Evolutionary conservation across 805 yeast species (phyloP).

Genomic region (Barnettozyma populi): DNA sequence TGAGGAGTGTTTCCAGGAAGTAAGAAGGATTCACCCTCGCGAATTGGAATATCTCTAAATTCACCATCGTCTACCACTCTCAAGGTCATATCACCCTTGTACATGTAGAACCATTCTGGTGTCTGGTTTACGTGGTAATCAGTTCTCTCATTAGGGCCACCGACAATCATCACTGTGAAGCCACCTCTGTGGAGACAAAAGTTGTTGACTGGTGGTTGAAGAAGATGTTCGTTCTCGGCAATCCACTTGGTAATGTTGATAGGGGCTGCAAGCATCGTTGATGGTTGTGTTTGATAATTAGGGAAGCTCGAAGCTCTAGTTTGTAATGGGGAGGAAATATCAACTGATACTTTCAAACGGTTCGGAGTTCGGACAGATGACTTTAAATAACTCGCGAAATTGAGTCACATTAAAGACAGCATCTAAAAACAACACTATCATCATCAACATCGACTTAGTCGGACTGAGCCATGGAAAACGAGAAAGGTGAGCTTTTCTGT

Average conservation of each 20-base stretch:
- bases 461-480: slow-evolving; percentile 7
- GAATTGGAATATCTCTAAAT: slow-evolving; percentile 67
- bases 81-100: slow-evolving; percentile 80
- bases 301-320: neutral
- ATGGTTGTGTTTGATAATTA: too few species aligned
- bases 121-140: slow-evolving; percentile 93
- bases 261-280: slow-evolving; percentile 47
- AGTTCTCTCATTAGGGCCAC: slow-evolving; percentile 92
- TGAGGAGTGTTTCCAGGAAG: slow-evolving; percentile 85
- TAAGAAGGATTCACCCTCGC: slow-evolving; percentile 85
- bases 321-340: neutral
- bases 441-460: neutral
- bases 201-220: slow-evolving; percentile 91
- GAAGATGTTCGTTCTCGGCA: slow-evolving; percentile 61
- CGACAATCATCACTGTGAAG: slow-evolving; percentile 86
- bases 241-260: slow-evolving; percentile 80
- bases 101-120: slow-evolving; percentile 88
- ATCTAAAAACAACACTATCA: neutral
- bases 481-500: slow-evolving; percentile 3
- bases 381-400: neutral
- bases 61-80: slow-evolving; percentile 76
- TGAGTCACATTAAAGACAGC: neutral
- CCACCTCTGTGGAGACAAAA: slow-evolving; percentile 89
- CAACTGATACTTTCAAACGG: neutral
- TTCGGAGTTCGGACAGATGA: neutral